Evolutionary conservation across 2,329 filamentous ascomycete species (phyloP), one percentile per base, ranked within the genome.

Genomic region (Alternaria longipes): DNA sequence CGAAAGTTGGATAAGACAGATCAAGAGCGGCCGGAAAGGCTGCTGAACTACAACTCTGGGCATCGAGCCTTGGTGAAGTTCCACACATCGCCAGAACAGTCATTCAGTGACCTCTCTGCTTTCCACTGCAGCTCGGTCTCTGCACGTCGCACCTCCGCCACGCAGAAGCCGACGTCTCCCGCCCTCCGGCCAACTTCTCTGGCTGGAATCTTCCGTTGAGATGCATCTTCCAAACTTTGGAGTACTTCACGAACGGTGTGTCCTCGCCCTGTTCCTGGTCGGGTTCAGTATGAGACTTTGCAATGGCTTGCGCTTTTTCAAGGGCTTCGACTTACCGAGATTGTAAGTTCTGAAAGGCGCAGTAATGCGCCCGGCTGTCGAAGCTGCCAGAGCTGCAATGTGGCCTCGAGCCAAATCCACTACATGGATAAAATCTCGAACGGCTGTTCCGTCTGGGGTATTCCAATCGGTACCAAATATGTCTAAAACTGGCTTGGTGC

Each of bases 401-500:
- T 91, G 89, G 5, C 86, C 88, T 42, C 85, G 81, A 6, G 88
- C 88, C 45, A 91, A 82, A 74, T 90, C 89, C 16, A 84, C 85
- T 38, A 90, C 88, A 66, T 90, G 88, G 64, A 90, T 89, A 70
- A 89, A 91, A 74, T 91, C 89, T 42, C 89, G 85, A 41, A 90
- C 83, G 1, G 87, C 87, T 0, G 88, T 90, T 16, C 89, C 88
- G 67, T 91, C 89, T 4, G 81, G 79, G 0, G 89, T 90, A 57
- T 88, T 83, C 84, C 88, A 91, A 74, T 91, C 87, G 3, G 82
- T 83, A 8, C 89, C 89, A 64, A 88, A 90, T 54, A 90, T 84
- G 51, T 86, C 81, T n/a, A 90, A 79, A 45, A 84, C 81, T 4
- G 80, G 69, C 49, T 83, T 82, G 36, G 82, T 77, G 1, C 88